Evolutionary conservation across 805 yeast species (phyloP).

Genomic region (Pichia exigua): DNA sequence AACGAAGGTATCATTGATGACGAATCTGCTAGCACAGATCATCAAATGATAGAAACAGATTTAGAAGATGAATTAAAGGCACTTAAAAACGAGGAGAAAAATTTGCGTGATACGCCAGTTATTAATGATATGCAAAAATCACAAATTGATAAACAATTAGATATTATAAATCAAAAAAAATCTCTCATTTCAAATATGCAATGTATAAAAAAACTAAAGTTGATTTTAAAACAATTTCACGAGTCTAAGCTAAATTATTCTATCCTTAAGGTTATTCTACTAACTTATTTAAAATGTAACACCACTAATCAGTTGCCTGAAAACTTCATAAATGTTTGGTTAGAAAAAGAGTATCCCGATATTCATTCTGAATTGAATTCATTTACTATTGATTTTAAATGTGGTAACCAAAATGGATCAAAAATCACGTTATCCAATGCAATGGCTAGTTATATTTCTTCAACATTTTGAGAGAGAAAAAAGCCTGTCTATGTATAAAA

Average conservation of each 20-base stretch:
- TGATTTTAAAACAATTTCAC: conserved; percentile 9
- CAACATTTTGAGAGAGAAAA: neutral
- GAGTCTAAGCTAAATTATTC: conserved; percentile 3
- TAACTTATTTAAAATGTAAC: conserved; percentile 30
- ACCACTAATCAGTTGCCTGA: conserved; percentile 31
- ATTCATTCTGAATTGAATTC: conserved; percentile 11
- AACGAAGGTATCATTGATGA: conserved; percentile 28
- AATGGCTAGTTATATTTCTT: neutral
- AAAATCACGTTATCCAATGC: neutral
- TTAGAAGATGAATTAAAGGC: conserved; percentile 15
- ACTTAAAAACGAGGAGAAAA: conserved; percentile 21
- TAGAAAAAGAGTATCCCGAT: conserved; percentile 28
- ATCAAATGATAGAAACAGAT: conserved; percentile 6
- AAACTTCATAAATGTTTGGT: conserved; percentile 30
- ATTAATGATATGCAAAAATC: conserved; percentile 22
- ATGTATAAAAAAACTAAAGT: conserved; percentile 20
- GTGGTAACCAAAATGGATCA: neutral
- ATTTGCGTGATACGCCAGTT: conserved; percentile 22
- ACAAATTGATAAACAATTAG: conserved; percentile 19
- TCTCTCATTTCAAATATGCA: conserved; percentile 25
- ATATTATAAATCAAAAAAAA: conserved; percentile 20
- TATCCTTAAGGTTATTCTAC: conserved; percentile 32
- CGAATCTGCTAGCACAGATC: conserved; percentile 22
- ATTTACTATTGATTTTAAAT: neutral
- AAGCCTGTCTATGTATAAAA: neutral